Conservation (phyloP, 1,284 basidiomycete genomes). For the Wolfiporia cocos region DNA sequence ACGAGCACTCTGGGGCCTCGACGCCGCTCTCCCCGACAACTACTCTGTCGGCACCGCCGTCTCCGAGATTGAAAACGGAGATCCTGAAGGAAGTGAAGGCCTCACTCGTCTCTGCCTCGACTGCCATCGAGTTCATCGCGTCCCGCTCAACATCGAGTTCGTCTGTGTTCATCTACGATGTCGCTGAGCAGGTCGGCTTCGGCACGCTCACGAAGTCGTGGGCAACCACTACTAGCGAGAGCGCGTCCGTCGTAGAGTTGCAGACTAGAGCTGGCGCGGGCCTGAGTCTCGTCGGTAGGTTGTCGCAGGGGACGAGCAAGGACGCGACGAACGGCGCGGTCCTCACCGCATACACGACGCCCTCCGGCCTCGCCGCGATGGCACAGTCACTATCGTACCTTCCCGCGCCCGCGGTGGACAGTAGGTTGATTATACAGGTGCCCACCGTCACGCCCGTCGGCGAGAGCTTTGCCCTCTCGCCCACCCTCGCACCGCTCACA, state of each 20-base stretch:
- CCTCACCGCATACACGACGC: conserved; percentile 74
- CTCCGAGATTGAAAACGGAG: conserved; percentile 22
- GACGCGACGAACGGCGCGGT: conserved; percentile 51
- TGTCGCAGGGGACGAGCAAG: conserved; percentile 72
- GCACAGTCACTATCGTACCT: conserved; percentile 63
- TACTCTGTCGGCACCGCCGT: conserved; percentile 27
- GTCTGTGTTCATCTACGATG: conserved; percentile 73
- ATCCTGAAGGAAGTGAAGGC: conserved; percentile 24
- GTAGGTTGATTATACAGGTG: conserved; percentile 74
- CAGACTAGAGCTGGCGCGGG: conserved; percentile 90
- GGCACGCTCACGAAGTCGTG: conserved; percentile 64
- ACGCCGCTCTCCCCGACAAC: conserved; percentile 27
- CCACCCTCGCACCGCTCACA: conserved; percentile 65
- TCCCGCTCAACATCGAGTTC: conserved; percentile 51
- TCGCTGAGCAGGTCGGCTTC: conserved; percentile 76
- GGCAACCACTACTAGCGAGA: conserved; percentile 33
- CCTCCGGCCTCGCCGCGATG: conserved; percentile 73
- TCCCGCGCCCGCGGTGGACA: conserved; percentile 50
- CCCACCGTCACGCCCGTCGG: conserved; percentile 63
- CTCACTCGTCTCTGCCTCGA: conserved; percentile 40
- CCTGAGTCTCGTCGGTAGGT: conserved; percentile 73
- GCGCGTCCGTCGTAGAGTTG: conserved; percentile 58
- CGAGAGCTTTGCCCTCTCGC: conserved; percentile 63
- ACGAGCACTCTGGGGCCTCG: conserved; percentile 19
- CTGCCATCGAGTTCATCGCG: conserved; percentile 60